Evolutionary conservation across 1,284 basidiomycete genomes (phyloP), one percentile per base, ranked within the genome.

Genomic region (Heterobasidion occidentale): DNA sequence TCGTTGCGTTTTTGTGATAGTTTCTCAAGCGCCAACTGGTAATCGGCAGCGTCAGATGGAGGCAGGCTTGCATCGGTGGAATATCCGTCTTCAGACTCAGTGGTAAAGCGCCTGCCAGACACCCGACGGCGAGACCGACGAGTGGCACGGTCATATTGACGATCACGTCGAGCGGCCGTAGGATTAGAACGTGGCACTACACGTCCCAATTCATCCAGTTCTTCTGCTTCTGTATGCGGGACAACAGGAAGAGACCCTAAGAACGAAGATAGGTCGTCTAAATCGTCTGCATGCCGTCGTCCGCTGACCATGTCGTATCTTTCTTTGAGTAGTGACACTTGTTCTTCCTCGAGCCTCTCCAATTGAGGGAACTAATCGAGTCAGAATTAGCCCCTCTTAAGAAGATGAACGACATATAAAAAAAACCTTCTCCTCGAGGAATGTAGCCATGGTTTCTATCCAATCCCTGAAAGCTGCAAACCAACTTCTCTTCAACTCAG

Each of bases 351-450:
- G n/a, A 96, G 80, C 56, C 81, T 84, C 67, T 96, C 93, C 15
- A 98, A 75, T 53, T 76, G 72, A 2, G 94, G 92, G 65, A 86
- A 93, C 92, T 94, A 58, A n/a, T 33, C 53, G 51, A 51, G n/a
- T 45, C 2, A 35, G 19, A 44, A 44, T 11, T 44, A 6, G 42
- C 65, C 17, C 63, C 55, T 14, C 52, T 52, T 27, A 36, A 36
- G 46, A 14, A 35, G 56, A 34, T 56, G 56, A 36, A 35, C 27
- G 45, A 53, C 52, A 20, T 50, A 47, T 44, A 56, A 52, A 36
- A 36, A 14, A 64, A 47, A 92, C 92, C 84, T 98, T 98, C 69
- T 94, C 92, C 65, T 96, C 94, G 42, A 98, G 74, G 68, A 98
- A 97, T 4, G 79, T 79, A 1, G 92, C 94, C 5, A 97, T 81